Evolutionary conservation across 2,329 filamentous ascomycete genomes (phyloP).

Genomic region (Ascochyta clinopodiicola): DNA sequence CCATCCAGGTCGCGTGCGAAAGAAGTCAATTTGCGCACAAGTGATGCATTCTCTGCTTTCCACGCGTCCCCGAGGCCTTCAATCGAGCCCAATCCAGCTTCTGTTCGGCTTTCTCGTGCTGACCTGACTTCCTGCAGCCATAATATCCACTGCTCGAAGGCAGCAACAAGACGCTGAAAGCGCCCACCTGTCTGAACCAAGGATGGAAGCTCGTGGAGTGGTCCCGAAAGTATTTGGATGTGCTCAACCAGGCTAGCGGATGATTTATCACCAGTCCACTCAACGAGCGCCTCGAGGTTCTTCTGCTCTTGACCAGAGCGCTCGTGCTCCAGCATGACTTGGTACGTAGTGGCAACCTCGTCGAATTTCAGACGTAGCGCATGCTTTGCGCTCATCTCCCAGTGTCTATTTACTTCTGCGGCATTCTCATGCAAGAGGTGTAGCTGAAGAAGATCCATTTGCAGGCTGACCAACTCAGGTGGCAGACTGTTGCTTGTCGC

Average conservation of each 20-base stretch:
- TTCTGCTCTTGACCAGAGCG: constrained; percentile 45
- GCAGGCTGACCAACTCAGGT: constrained; percentile 40
- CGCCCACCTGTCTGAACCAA: constrained; percentile 44
- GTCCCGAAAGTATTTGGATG: constrained; percentile 44
- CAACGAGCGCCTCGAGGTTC: constrained; percentile 45
- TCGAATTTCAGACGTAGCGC: constrained; percentile 43
- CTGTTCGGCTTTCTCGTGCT: constrained; percentile 20
- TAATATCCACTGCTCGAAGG: constrained; percentile 43
- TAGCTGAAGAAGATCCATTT: constrained; percentile 49
- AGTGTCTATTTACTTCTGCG: constrained; percentile 30
- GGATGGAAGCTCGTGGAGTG: constrained; percentile 46
- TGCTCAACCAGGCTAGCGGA: constrained; percentile 41
- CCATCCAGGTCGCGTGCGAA: constrained; percentile 42
- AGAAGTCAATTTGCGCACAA: constrained; percentile 44
- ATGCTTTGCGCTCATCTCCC: constrained; percentile 44
- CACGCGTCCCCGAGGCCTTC: constrained; percentile 44
- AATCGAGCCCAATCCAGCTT: constrained; percentile 26
- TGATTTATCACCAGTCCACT: constrained; percentile 40
- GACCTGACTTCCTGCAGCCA: constrained; percentile 39
- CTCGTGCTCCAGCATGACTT: constrained; percentile 46
- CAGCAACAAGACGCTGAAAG: constrained; percentile 34
- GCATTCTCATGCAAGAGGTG: constrained; percentile 44
- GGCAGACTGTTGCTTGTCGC: constrained; percentile 29
- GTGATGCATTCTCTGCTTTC: constrained; percentile 42
- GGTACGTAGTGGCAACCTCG: constrained; percentile 45